A percentile compares a stretch with the other conserved stretches of the same genome.
phyloP scores from a whole-genome alignment of 176 grass and related monocot genomes.

The Canna indica region DNA sequence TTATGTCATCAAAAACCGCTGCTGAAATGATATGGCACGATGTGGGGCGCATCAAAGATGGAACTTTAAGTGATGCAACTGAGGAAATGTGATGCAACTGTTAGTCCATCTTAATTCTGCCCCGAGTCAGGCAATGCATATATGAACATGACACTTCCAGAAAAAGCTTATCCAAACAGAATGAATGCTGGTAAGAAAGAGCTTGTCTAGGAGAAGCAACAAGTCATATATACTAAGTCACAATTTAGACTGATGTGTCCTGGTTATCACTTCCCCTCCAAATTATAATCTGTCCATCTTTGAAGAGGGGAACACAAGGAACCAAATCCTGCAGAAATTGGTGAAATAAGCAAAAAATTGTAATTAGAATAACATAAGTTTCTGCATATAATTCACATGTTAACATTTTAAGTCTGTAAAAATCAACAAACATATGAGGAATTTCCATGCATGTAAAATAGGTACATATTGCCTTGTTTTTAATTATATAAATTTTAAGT shows the following conservation, averaged over 20 bases:
- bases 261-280: slow-evolving; percentile 49
- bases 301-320: slow-evolving; percentile 70
- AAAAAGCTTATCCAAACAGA: no score
- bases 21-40: no score
- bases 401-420: background rate
- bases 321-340: slow-evolving; percentile 53
- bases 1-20: no score
- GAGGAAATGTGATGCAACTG: no score
- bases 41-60: no score
- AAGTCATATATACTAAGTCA: background rate
- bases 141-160: no score
- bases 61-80: no score
- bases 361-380: slow-evolving; percentile 4
- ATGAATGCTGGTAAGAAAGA: no score
- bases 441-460: background rate
- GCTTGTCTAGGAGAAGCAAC: background rate
- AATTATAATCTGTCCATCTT: slow-evolving; percentile 76
- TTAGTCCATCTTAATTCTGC: no score
- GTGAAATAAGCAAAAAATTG: background rate
- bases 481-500: background rate
- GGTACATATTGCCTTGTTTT: background rate
- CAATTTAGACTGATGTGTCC: background rate
- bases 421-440: background rate
- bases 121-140: no score
- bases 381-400: slow-evolving; percentile 14